These are phyloP conservation scores for Gracilaria gracilis DNA, from an alignment of 23 red algal genomes.

Conservation along the genomic window DNA sequence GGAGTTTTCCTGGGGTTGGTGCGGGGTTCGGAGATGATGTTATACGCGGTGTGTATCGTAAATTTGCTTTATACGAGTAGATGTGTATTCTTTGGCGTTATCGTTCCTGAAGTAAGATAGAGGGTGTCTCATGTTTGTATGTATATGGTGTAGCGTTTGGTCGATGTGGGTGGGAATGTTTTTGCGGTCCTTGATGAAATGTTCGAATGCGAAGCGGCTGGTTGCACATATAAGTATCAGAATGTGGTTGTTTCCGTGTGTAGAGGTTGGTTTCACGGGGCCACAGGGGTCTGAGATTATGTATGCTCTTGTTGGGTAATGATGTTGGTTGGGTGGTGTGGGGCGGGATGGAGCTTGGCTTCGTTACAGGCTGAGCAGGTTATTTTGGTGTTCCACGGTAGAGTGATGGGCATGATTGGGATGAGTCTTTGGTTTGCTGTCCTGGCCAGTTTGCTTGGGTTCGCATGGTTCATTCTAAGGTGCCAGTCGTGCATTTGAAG, in stretches of 20 bases:
- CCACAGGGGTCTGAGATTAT: not conserved
- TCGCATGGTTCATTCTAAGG: no score
- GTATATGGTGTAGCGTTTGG: not conserved
- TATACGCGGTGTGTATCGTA: not conserved
- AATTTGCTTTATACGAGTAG: not conserved
- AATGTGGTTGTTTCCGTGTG: slow-evolving; percentile 14
- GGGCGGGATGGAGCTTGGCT: not conserved
- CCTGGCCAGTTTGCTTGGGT: no score
- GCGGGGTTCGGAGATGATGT: not conserved
- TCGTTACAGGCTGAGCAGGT: not conserved
- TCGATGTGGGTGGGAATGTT: not conserved
- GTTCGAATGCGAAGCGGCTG: not conserved
- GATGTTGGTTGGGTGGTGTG: not conserved
- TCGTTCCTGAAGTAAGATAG: not conserved
- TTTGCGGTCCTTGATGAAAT: slow-evolving; percentile 22
- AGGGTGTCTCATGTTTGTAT: not conserved
- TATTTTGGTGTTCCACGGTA: not conserved
- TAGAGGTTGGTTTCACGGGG: not conserved
- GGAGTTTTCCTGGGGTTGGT: slow-evolving; percentile 36
- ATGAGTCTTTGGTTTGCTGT: no score
- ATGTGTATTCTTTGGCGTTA: slow-evolving; percentile 43
- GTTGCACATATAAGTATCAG: not conserved
- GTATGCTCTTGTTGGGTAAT: not conserved
- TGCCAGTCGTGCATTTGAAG: no score
- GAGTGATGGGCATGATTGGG: not conserved